Base-by-base conservation (phyloP, 768 basidiomycete genomes). In the Chalciporus piperatus region DNA sequence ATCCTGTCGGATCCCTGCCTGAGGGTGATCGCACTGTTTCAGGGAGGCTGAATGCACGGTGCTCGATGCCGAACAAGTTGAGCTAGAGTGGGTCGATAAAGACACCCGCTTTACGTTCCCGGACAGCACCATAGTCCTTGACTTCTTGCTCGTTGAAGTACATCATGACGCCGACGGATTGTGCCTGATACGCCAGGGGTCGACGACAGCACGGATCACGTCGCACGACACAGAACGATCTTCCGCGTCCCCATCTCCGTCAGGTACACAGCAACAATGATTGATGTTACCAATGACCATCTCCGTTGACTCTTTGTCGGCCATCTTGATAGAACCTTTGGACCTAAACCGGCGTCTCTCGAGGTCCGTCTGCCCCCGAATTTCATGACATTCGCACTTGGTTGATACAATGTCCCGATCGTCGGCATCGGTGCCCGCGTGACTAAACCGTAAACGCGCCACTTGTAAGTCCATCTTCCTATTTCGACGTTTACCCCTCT, bases 321-420 rank as follows among this genome's bases (percentile, higher is more conserved):
- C 35, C 35, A 16, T n/a, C 35, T 16, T 9, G 35, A 14, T 37
- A 6, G 3, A 37, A 32, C 32, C 12, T 14, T 6, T n/a, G 35
- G 2, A 22, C 8, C 35, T 37, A 37, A 14, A n/a, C 35, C n/a
- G n/a, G 35, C 6, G 16, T 37, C 35, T 16, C 2, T 37, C 35
- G 7, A 37, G 6, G 16, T 37, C 35, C n/a, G 16, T 12, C 13
- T 32, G 1, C 32, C 12, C 28, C 12, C 28, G 9, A 12, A 13
- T 32, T 11, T 32, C 32, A 12, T 32, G 2, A 9, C 32, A 4
- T 63, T 56, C 47, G 51, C 25, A 3, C 43, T 49, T 43, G 55
- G 22, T 27, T 51, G 23, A 47, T 50, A 20, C n/a, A 2, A 41
- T 37, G 51, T 57, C 54, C 37, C 50, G 48, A 2, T 37, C 35